phyloP scores from a whole-genome alignment of 352 stramenopile species.

The Globisporangium emineosum region DNA sequence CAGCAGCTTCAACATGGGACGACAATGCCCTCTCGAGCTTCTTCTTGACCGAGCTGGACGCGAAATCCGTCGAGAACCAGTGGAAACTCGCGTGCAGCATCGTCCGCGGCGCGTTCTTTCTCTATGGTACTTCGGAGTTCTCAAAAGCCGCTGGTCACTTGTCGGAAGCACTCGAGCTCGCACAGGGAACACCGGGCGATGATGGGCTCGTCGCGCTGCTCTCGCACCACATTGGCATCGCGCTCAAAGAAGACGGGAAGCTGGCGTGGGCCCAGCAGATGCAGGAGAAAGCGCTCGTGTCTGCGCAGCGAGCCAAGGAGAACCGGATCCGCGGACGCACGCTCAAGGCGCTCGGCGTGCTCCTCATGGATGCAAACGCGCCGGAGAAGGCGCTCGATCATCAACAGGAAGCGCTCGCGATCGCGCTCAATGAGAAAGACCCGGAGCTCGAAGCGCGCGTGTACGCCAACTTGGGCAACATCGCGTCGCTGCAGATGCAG shows the following conservation, averaged over 20 bases:
- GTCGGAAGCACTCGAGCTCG: conserved; percentile 31
- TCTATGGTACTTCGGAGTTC: conserved; percentile 46
- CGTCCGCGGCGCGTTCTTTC: conserved; percentile 39
- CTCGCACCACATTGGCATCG: conserved; percentile 66
- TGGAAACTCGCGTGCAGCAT: conserved; percentile 38
- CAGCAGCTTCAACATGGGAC: conserved; percentile 14
- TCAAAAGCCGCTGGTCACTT: conserved; percentile 34
- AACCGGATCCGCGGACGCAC: conserved; percentile 43
- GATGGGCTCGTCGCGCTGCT: conserved; percentile 41
- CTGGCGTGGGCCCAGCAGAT: conserved; percentile 32
- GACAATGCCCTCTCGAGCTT: conserved; percentile 53
- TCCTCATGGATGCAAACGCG: conserved; percentile 49
- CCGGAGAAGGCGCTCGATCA: conserved; percentile 42
- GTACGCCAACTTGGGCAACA: conserved; percentile 77
- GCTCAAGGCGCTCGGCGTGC: conserved; percentile 61
- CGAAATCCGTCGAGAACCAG: conserved; percentile 24
- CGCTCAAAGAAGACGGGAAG: conserved; percentile 58
- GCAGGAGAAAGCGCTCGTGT: conserved; percentile 49
- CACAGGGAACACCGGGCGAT: conserved; percentile 14
- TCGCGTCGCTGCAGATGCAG: conserved; percentile 48
- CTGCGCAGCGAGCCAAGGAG: conserved; percentile 39
- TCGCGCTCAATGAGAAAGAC: conserved; percentile 48
- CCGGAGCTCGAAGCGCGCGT: conserved; percentile 67
- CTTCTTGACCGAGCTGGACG: conserved; percentile 76
- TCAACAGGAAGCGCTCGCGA: conserved; percentile 57